phyloP scores from a whole-genome alignment of 139 green algal species.

The Chlamydomonas sp. region DNA sequence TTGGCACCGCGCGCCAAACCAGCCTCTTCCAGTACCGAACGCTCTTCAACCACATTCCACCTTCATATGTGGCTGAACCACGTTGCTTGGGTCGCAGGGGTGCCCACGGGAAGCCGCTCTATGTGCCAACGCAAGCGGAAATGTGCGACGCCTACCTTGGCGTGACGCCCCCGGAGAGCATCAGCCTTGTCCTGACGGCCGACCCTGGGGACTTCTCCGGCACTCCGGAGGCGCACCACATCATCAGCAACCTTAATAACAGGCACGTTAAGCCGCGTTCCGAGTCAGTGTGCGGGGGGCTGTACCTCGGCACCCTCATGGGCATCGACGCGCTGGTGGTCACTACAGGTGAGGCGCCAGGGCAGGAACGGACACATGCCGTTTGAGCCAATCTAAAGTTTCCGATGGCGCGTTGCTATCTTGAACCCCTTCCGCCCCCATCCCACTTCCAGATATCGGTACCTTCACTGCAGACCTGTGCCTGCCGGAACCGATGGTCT shows the following conservation, averaged over 20 bases:
- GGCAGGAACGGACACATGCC: not conserved
- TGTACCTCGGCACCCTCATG: conserved; percentile 46
- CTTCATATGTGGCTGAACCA: too few relatives aligned
- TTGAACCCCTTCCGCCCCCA: too few relatives aligned
- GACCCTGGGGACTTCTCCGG: conserved; percentile 53
- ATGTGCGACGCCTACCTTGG: conserved; percentile 35
- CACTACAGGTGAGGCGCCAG: conserved; percentile 42
- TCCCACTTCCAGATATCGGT: too few relatives aligned
- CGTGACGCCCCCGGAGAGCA: not conserved
- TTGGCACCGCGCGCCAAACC: too few relatives aligned
- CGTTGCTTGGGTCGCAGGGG: too few relatives aligned
- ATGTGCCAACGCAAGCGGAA: not conserved
- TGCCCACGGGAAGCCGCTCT: not conserved
- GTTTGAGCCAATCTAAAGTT: conserved; percentile 1
- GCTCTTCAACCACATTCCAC: too few relatives aligned
- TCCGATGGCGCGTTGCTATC: not conserved
- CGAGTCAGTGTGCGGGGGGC: conserved; percentile 38
- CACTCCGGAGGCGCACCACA: conserved; percentile 50
- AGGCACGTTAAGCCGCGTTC: not conserved
- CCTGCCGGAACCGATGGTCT: too few relatives aligned
- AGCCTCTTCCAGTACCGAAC: too few relatives aligned
- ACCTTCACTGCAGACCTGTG: too few relatives aligned
- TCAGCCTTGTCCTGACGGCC: conserved; percentile 51
- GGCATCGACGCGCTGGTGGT: conserved; percentile 45
- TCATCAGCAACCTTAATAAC: conserved; percentile 48